Evolutionary conservation across 768 basidiomycete species (phyloP).

Genomic region (Nidularia sp.): DNA sequence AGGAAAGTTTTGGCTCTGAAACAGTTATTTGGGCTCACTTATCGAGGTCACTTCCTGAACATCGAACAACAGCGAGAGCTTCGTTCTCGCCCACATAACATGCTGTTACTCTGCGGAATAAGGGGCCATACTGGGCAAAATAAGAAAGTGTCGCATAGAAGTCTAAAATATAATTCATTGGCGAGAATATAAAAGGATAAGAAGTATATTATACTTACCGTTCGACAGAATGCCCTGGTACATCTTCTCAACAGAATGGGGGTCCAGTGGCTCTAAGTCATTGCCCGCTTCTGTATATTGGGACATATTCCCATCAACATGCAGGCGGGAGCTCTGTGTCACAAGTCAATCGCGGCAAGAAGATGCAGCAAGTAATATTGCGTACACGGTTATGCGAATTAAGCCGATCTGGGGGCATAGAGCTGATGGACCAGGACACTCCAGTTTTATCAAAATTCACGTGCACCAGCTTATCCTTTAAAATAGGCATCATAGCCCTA

Average conservation of each 20-base stretch:
- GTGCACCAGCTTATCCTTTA: slow-evolving; percentile 11
- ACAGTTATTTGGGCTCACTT: slow-evolving; percentile 12
- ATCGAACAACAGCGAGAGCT: slow-evolving; percentile 18
- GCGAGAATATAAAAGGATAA: not conserved
- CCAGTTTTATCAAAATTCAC: slow-evolving; percentile 11
- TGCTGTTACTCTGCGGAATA: slow-evolving; percentile 19
- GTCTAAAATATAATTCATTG: slow-evolving; percentile 5
- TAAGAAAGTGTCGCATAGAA: slow-evolving; percentile 19
- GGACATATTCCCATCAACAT: slow-evolving; percentile 16
- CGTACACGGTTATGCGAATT: not conserved
- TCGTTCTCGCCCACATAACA: slow-evolving; percentile 16
- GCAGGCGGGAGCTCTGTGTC: slow-evolving; percentile 8
- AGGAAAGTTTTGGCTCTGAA: slow-evolving; percentile 5
- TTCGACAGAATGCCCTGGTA: not conserved
- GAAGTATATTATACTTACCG: not conserved
- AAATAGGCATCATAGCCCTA: slow-evolving; percentile 12
- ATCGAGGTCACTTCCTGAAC: slow-evolving; percentile 15
- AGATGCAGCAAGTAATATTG: not conserved
- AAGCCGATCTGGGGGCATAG: slow-evolving; percentile 1
- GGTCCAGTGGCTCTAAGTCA: too few species aligned
- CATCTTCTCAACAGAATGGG: not conserved
- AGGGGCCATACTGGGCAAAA: slow-evolving; percentile 27
- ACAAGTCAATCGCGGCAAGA: not conserved
- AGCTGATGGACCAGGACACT: slow-evolving; percentile 20
- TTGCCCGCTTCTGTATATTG: too few species aligned